Percentiles rank a stretch among this genome's conserved stretches.
These are phyloP conservation scores for Zymoseptoria brevis DNA, from an alignment of 2,329 filamentous ascomycete species.

Conservation along the genomic window DNA sequence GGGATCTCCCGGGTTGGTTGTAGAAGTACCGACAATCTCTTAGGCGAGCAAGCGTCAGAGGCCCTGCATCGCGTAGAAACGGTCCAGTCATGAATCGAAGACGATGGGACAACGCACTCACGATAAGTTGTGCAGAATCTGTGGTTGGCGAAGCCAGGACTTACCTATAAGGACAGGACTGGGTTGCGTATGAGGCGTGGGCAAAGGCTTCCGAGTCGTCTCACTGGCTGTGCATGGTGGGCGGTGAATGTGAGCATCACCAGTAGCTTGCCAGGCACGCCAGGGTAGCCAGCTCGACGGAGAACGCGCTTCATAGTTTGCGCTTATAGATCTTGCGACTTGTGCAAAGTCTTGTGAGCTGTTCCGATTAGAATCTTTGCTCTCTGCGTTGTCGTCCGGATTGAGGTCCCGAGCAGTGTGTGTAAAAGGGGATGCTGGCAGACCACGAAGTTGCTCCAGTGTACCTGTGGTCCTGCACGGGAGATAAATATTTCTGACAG, in stretches of 20 bases:
- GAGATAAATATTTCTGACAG: too few relatives aligned
- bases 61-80: not conserved
- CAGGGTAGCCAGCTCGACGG: not conserved
- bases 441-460: too few relatives aligned
- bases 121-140: not conserved
- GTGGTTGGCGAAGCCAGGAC: not conserved
- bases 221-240: not conserved
- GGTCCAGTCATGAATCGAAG: not conserved
- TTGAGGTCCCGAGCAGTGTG: not conserved
- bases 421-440: too few relatives aligned
- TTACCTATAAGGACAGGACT: not conserved
- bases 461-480: too few relatives aligned
- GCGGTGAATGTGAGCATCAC: too few relatives aligned
- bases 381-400: not conserved
- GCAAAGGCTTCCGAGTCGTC: not conserved
- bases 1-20: not conserved
- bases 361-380: not conserved
- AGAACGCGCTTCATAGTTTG: not conserved
- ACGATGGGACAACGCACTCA: not conserved
- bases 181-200: not conserved
- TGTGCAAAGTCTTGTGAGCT: not conserved
- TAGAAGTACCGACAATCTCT: not conserved
- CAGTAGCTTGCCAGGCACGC: not conserved
- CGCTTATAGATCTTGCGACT: not conserved
- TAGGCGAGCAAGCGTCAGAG: not conserved